Conservation (phyloP, 257 asterid genomes). For the Handroanthus guayacan region DNA sequence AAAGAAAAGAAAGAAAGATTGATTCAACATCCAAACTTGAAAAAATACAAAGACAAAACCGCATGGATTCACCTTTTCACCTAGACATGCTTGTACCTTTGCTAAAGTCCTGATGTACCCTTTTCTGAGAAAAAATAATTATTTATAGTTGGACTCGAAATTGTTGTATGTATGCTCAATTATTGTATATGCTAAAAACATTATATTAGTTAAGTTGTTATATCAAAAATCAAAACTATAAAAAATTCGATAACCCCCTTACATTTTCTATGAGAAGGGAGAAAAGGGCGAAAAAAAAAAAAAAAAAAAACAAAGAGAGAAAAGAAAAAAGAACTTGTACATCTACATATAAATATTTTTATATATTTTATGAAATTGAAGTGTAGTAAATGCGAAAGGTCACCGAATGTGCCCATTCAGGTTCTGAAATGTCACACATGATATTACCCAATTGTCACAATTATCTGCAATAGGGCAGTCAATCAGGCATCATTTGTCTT, state of each 20-base stretch:
- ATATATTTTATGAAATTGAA: neutral
- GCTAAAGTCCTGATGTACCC: neutral
- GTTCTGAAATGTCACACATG: conserved; percentile 31
- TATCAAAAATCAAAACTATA: neutral
- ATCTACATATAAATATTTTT: too few relatives aligned
- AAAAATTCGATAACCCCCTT: neutral
- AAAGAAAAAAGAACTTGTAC: too few relatives aligned
- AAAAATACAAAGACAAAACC: neutral
- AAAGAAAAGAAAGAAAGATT: neutral
- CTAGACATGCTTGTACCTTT: neutral
- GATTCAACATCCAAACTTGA: neutral
- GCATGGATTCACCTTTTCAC: neutral
- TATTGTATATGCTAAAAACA: neutral
- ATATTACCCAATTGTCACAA: conserved; percentile 27
- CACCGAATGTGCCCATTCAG: conserved; percentile 26
- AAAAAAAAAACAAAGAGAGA: too few relatives aligned
- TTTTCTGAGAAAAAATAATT: neutral
- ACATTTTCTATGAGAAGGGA: too few relatives aligned
- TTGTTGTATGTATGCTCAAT: neutral
- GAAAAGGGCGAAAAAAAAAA: too few relatives aligned
- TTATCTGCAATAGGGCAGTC: conserved; percentile 30
- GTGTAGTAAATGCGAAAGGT: conserved; percentile 13
- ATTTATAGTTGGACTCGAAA: neutral
- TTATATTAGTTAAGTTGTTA: neutral
- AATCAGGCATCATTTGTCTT: conserved; percentile 25